These are phyloP conservation scores for Barnettozyma vustinii DNA, from an alignment of 805 yeast species.

Conservation along the genomic window DNA sequence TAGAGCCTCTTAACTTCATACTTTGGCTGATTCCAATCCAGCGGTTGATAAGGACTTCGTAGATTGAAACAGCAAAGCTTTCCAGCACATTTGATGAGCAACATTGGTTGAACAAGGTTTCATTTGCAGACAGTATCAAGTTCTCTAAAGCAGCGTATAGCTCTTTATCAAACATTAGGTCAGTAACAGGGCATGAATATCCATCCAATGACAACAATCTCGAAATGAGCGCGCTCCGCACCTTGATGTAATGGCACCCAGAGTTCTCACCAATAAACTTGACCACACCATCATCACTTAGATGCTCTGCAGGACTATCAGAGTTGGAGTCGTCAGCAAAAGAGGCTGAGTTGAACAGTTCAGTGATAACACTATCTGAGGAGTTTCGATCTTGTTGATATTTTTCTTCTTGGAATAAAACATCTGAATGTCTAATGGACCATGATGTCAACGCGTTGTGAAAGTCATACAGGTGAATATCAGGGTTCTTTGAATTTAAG, in stretches of 20 bases:
- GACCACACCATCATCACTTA: constrained; percentile 16
- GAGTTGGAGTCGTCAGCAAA: constrained; percentile 17
- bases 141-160: constrained; percentile 12
- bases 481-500: background rate
- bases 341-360: constrained; percentile 28
- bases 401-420: constrained; percentile 15
- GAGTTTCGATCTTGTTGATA: background rate
- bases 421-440: constrained; percentile 26
- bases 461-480: constrained; percentile 9
- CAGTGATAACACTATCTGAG: constrained; percentile 22
- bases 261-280: constrained; percentile 25
- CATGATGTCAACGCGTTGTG: constrained; percentile 14
- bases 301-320: constrained; percentile 9
- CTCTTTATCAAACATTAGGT: constrained; percentile 34
- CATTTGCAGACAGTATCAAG: constrained; percentile 22
- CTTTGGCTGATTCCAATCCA: constrained; percentile 30
- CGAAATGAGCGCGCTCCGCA: constrained; percentile 29
- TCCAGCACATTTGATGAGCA: background rate
- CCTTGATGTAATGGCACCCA: constrained; percentile 33
- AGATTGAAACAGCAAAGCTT: constrained; percentile 27
- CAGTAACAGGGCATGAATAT: constrained; percentile 29
- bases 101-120: constrained; percentile 9
- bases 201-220: constrained; percentile 15
- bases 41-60: constrained; percentile 42
- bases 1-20: constrained; percentile 9